Evolutionary conservation across 192 early-diverging fungal genomes (phyloP), one percentile per base, ranked within the genome.

Genomic region (Dissophora globulifera): DNA sequence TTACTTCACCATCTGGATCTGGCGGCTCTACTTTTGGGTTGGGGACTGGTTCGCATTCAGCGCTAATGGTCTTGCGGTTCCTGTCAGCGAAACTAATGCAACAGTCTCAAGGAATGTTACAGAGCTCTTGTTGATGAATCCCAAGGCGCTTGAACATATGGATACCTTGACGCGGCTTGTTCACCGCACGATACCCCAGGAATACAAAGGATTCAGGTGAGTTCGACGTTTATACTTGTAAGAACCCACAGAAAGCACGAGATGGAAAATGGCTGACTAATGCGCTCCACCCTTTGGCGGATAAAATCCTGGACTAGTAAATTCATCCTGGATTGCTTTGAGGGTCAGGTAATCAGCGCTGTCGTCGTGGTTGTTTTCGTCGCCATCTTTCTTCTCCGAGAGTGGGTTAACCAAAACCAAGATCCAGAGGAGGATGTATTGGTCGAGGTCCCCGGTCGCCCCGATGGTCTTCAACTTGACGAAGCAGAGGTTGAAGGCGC

Each of bases 21-120:
- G 90, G 90, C 84, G 93, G 20, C 84, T 94, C 61, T 94, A 91
- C 70, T 95, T 95, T 59, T 93, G 90, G 92, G 85, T 84, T 54
- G 90, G 88, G 10, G 88, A 91, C 55, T 74, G 78, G 40, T 58
- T 87, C 29, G 83, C 78, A 1, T 85, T 75, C 40, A 71, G 31
- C 19, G 54, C 76, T 20, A 78, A 82, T 38, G 69, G 80, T 27
- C 22, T 68, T 38, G 30, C 57, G 17, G 50, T 63, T 33, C 69
- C 75, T 26, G 29, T 26, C 15, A 49, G 27, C 23, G 52, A 43
- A 31, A 16, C 32, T 27, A 63, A 33, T 25, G 50, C 35, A n/a
- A 53, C 54, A n/a, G 22, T 55, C 2, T 5, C 47, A 6, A 49
- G 30, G 17, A 74, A 67, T 38, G 42, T 20, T 23, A 52, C 61